phyloP scores from a whole-genome alignment of 2,329 filamentous ascomycete genomes.

The Remersonia thermophila region DNA sequence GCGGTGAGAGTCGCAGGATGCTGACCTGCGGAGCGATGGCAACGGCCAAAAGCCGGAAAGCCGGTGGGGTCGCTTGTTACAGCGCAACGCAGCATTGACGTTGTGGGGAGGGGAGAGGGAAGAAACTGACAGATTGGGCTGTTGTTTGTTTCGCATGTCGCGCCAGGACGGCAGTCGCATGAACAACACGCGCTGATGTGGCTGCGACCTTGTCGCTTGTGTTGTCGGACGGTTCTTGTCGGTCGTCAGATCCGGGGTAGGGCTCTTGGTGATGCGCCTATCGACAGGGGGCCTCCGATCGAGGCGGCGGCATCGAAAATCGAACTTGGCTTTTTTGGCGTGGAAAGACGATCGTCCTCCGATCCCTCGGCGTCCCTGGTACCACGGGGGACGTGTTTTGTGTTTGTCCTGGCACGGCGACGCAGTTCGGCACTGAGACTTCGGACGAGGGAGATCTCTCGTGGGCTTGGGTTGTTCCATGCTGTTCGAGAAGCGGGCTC shows the following conservation, averaged over 20 bases:
- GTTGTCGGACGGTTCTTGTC: constrained; percentile 2
- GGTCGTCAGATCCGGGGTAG: constrained; percentile 8
- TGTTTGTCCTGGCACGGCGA: too few species aligned
- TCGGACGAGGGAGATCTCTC: too few species aligned
- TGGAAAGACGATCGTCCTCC: too few species aligned
- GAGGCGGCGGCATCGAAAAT: background rate
- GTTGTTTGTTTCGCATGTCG: constrained; percentile 1
- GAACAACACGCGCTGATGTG: constrained; percentile 5
- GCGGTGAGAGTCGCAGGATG: background rate
- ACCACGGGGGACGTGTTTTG: too few species aligned
- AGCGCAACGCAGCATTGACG: too few species aligned
- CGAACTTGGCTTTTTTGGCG: background rate
- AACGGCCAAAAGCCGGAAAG: background rate
- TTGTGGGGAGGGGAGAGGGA: background rate
- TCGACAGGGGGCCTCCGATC: constrained; percentile 3
- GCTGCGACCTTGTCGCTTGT: too few species aligned
- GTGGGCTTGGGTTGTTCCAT: background rate
- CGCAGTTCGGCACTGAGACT: too few species aligned
- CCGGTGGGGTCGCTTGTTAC: background rate
- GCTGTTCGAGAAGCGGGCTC: background rate
- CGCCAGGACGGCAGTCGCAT: constrained; percentile 2
- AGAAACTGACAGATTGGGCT: background rate
- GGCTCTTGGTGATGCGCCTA: constrained; percentile 1
- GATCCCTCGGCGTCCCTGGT: too few species aligned
- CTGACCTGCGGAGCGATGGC: background rate